phyloP scores from a whole-genome alignment of 345 rosid species.

The Sisymbrium irio region DNA sequence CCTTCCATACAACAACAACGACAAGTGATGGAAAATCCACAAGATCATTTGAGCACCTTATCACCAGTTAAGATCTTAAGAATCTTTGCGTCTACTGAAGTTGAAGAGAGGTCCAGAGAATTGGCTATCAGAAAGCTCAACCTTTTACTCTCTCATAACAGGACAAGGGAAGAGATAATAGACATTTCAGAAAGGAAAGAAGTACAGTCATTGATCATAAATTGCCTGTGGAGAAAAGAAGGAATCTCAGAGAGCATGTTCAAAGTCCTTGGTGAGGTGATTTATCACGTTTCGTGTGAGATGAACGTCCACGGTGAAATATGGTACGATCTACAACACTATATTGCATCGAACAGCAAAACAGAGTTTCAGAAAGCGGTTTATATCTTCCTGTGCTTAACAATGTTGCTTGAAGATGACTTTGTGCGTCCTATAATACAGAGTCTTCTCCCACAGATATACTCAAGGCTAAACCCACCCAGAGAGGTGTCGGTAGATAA shows the following conservation, averaged over 20 bases:
- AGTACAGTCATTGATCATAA: slow-evolving; percentile 9
- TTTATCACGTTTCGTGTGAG: slow-evolving; percentile 5
- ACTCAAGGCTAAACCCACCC: not conserved
- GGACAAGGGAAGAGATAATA: not conserved
- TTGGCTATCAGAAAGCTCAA: not conserved
- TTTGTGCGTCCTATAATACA: not conserved
- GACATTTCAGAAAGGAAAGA: not conserved
- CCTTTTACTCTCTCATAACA: not conserved
- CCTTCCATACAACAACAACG: not conserved
- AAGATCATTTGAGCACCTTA: not conserved
- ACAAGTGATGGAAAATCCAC: not conserved
- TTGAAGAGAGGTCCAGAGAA: not conserved
- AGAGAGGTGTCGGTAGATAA: not conserved
- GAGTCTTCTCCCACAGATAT: not conserved
- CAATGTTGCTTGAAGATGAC: not conserved
- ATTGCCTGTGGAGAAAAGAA: not conserved
- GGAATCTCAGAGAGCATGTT: slow-evolving; percentile 17
- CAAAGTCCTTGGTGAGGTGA: slow-evolving; percentile 10
- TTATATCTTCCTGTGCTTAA: slow-evolving; percentile 14
- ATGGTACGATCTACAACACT: not conserved
- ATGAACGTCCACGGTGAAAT: not conserved
- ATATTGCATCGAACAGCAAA: not conserved
- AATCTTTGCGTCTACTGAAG: not conserved
- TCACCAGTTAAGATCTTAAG: not conserved
- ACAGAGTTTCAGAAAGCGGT: not conserved